Percentiles rank a stretch among this genome's conserved stretches.
Evolutionary conservation across 1,284 basidiomycete species (phyloP).

Genomic region (Pyrrhoderma lamaoense): DNA sequence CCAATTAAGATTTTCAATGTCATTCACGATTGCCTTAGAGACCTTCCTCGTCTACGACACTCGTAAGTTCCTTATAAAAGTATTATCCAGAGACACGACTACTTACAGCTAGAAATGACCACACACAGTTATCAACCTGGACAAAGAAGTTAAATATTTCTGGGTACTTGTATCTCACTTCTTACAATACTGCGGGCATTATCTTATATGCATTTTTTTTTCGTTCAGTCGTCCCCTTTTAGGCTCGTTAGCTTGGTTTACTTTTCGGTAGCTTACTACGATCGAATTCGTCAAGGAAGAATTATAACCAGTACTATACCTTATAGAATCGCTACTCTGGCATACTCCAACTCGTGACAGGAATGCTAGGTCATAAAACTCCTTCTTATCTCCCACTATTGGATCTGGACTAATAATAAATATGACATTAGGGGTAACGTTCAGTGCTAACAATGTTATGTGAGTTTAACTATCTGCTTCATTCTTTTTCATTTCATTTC

Average conservation of each 20-base stretch:
- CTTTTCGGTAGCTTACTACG: background rate
- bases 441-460: background rate
- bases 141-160: slow-evolving; percentile 3
- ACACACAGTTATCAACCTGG: too few relatives aligned
- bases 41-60: too few relatives aligned
- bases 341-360: background rate
- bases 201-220: too few relatives aligned
- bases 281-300: background rate
- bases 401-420: background rate
- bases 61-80: too few relatives aligned
- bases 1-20: too few relatives aligned
- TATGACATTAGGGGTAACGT: background rate
- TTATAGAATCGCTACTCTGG: slow-evolving; percentile 5
- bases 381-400: background rate
- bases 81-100: too few relatives aligned
- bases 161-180: background rate
- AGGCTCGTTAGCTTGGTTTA: slow-evolving; percentile 2
- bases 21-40: too few relatives aligned
- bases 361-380: background rate
- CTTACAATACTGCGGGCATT: too few relatives aligned
- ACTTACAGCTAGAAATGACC: too few relatives aligned
- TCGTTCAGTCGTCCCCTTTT: too few relatives aligned
- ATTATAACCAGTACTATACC: background rate
- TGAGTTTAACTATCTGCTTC: background rate
- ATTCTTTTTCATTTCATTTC: background rate